These are phyloP conservation scores for Aspergillus avenaceus DNA, from an alignment of 495 filamentous ascomycete species.

Conservation along the genomic window DNA sequence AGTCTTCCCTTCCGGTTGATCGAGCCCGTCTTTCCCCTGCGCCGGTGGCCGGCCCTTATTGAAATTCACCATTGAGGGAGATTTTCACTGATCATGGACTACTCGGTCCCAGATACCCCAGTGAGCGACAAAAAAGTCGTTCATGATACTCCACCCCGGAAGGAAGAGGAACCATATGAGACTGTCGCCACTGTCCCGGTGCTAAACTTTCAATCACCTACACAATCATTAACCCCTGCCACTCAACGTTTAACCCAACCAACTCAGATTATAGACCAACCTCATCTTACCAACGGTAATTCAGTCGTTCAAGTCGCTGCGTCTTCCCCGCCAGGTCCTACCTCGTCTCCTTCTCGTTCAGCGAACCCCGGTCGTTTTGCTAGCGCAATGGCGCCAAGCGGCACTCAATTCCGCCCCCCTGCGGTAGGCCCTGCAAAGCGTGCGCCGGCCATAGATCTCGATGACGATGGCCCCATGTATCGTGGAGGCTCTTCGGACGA, in stretches of 20 bases:
- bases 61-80: not conserved
- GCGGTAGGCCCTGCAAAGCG: slow-evolving; percentile 30
- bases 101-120: slow-evolving; percentile 45
- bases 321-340: slow-evolving; percentile 65
- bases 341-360: slow-evolving; percentile 43
- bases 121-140: slow-evolving; percentile 44
- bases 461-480: slow-evolving; percentile 56
- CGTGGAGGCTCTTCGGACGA: slow-evolving; percentile 55
- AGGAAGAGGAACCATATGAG: slow-evolving; percentile 44
- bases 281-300: slow-evolving; percentile 22
- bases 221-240: slow-evolving; percentile 29
- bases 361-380: slow-evolving; percentile 42
- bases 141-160: slow-evolving; percentile 24
- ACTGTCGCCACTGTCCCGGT: slow-evolving; percentile 59
- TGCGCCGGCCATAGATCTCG: slow-evolving; percentile 41
- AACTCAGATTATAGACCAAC: slow-evolving; percentile 60
- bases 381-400: slow-evolving; percentile 69
- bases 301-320: slow-evolving; percentile 75
- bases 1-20: not conserved
- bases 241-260: slow-evolving; percentile 59
- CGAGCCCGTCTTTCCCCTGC: not conserved
- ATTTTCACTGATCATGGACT: slow-evolving; percentile 29
- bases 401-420: slow-evolving; percentile 66
- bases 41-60: not conserved
- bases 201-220: slow-evolving; percentile 13